Evolutionary conservation across 768 basidiomycete species (phyloP).

Genomic region (Boletus pseudo-olivaceus): DNA sequence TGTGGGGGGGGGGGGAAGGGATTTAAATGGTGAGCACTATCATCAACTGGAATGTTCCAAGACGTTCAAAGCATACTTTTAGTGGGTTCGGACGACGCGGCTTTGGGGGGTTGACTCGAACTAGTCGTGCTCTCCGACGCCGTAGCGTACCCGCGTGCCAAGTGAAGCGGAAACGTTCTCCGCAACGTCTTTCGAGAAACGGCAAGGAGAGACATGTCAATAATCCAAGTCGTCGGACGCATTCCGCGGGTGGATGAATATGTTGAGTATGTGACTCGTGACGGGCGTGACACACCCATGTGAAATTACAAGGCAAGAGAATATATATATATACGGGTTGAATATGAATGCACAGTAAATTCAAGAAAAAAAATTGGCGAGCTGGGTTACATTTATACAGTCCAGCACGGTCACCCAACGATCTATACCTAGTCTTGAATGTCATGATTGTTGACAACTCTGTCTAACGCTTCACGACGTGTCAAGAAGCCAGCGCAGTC

Average conservation of each 20-base stretch:
- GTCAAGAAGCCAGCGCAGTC: neutral
- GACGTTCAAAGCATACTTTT: conserved; percentile 13
- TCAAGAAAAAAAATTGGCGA: conserved; percentile 12
- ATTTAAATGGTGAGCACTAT: neutral
- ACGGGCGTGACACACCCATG: neutral
- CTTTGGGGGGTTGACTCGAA: neutral
- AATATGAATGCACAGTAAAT: conserved; percentile 20
- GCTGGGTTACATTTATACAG: conserved; percentile 8
- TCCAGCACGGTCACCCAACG: conserved; percentile 5
- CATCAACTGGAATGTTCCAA: neutral
- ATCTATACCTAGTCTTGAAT: conserved; percentile 14
- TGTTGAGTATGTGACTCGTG: neutral
- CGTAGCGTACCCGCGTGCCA: conserved; percentile 15
- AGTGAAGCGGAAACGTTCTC: conserved; percentile 4
- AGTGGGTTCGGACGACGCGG: conserved; percentile 7
- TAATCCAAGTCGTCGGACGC: neutral
- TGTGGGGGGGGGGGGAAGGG: too few species aligned
- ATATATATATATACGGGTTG: too few species aligned
- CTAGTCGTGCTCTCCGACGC: conserved; percentile 2
- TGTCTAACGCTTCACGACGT: neutral
- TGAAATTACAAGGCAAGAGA: too few species aligned
- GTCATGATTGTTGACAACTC: neutral
- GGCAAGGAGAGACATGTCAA: conserved; percentile 20
- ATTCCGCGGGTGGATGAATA: neutral
- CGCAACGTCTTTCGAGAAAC: conserved; percentile 13